Base-by-base conservation (phyloP, 2,329 filamentous ascomycete species). In the Rhinocladiella mackenziei region DNA sequence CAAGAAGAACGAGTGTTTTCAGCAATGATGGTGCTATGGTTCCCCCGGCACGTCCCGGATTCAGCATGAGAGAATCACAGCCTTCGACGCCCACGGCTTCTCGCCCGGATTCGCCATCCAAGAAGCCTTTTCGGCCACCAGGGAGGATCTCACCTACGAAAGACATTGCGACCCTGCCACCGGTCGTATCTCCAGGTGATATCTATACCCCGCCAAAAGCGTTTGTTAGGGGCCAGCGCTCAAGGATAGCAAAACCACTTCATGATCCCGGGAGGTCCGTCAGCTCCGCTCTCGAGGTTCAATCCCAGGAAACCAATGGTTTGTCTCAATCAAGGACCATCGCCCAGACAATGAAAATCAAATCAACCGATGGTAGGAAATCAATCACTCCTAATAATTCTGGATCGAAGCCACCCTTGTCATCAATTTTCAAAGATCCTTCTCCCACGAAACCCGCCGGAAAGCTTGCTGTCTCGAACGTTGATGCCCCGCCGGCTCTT, bases 1-100 rank as follows among this genome's bases (percentile, higher is more conserved):
- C 81, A 14, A 36, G 45, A 41, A 71, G 76, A 6, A 87, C 86
- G 0, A 80, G 78, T 43, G 89, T 94, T 62, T 92, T 86, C 60
- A 81, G 80, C 36, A 65, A 72, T 2, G 73, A 81, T n/a, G 76
- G 76, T 46, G 71, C 75, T 5, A 76, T 77, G 65, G 72, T 74
- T 13, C 76, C 83, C 3, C 58, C 87, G 63, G 53, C 84, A 68
- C 71, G 83, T 68, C 72, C 83, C 62, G 59, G 81, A 63, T 66
- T 85, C 69, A 68, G 75, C 60, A 55, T 84, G 74, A 62, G 46
- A n/a, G 49, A 36, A 7, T 39, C 34, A 25, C 43, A 45, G n/a
- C 34, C 48, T 5, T 32, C 43, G 5, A 50, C 41, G 5, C 53
- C 51, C 10, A 39, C 40, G 19, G 32, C 36, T 5, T 9, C 28